Evolutionary conservation across 2,329 filamentous ascomycete species (phyloP), one percentile per base, ranked within the genome.

Genomic region (Apiospora rasikravindrae): DNA sequence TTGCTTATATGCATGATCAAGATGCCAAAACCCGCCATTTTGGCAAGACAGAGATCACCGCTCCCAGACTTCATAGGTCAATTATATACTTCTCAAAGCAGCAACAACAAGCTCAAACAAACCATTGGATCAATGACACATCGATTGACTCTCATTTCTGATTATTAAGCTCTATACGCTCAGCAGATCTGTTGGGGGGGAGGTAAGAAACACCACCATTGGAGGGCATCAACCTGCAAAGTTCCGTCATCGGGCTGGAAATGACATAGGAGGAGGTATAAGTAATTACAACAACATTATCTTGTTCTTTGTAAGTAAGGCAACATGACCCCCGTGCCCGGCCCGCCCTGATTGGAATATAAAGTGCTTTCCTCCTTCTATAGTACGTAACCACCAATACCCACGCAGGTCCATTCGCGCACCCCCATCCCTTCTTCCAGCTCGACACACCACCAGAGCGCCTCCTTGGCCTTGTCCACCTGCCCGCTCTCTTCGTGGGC

Each of bases 401-500:
- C 91, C 40, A 94, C 87, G 75, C 88, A 91, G 42, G 86, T 88
- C 96, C 96, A 98, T 72, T 89, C 88, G 72, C 96, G 90, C 67
- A 98, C 88, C 0, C 92, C 94, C 75, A 90, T 90, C 10, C 90
- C 91, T 80, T 99, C 96, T 80, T 98, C 96, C 42, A 99, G 86
- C 82, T 98, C 95, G 16, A 99, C 93, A 77, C 95, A 97, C 95
- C 96, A 98, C 96, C 96, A 98, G 8, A 98, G 87, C 66, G 95
- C 94, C 77, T 96, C 93, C 84, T 95, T 97, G 19, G 96, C 93
- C 85, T 96, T 97, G 49, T 96, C 93, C 1, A 90, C 83, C 84
- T 98, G 94, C 0, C 93, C 93, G 72, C 94, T 93, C 79, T 95
- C 90, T 82, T 99, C 96, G 78, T 98, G 94, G 13, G 94, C 95